Evolutionary conservation across 176 grass and related monocot species (phyloP), one percentile per base, ranked within the genome.

Genomic region (Hyparrhenia diplandra): DNA sequence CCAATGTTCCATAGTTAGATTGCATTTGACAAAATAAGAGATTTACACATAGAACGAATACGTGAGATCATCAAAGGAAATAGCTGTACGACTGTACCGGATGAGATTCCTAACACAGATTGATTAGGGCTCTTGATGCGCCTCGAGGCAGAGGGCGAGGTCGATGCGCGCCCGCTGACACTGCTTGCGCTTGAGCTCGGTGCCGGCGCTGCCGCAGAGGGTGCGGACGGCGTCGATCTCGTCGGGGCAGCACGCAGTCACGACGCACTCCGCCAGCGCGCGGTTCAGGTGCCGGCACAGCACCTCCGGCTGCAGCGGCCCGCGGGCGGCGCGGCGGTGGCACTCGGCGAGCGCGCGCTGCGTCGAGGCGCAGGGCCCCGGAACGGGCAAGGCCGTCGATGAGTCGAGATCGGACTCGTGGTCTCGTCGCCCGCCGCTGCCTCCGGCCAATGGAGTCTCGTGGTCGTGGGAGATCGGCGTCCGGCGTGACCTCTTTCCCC

Each of bases 261-360:
- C 75, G 72, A 98, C 45, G 84, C 92, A 98, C 79, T n/a, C 88
- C 10, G 90, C 92, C 62, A 98, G 78, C 17, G 90, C 89, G 21
- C 90, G 88, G 63, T 98, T 93, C 37, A 98, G 90, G 86, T 95
- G 92, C 5, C 82, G 92, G 80, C 95, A 98, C 46, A 80, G 80
- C 30, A 80, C 64, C 64, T 85, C 80, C n/a, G 80, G 83, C 62
- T 74, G 85, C 30, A 78, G 31, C 58, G 83, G 46, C 46, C 85
- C 87, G 36, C 71, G 80, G 1, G 83, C 24, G 10, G 85, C 79
- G 23, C 76, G 82, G 76, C 88, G 86, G 54, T 87, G 92, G 86
- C 95, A 95, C 52, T 98, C n/a, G 21, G 36, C 61, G 21, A 98
- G 88, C 31, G 92, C 88, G 29, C 78, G 88, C 6, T 89, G 69